These are phyloP conservation scores for Mycena indigotica DNA, from an alignment of 768 basidiomycete species.

Conservation along the genomic window DNA sequence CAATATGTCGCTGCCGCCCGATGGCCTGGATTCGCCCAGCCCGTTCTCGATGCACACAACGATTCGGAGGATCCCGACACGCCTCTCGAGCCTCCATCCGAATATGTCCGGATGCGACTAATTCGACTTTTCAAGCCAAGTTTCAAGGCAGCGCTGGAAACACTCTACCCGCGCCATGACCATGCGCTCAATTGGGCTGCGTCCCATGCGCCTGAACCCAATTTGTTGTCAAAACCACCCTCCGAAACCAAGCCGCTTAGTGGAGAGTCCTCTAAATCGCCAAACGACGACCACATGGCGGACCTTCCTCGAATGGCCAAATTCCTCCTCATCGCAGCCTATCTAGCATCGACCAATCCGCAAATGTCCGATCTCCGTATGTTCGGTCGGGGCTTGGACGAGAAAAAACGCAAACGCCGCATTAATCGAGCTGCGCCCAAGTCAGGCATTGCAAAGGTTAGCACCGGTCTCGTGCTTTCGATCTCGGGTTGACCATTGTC, in stretches of 20 bases:
- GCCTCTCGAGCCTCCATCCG: conserved; percentile 39
- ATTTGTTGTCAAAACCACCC: conserved; percentile 39
- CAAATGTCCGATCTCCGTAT: conserved; percentile 77
- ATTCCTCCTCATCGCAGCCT: conserved; percentile 75
- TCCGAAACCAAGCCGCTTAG: conserved; percentile 19
- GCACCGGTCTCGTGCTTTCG: background rate
- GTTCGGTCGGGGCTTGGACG: conserved; percentile 76
- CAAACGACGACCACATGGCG: conserved; percentile 28
- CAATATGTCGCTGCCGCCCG: conserved; percentile 75
- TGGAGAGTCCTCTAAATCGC: conserved; percentile 26
- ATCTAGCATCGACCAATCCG: conserved; percentile 85
- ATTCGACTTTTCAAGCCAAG: conserved; percentile 63
- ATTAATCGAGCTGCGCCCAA: conserved; percentile 35
- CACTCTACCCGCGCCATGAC: conserved; percentile 67
- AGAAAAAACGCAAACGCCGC: conserved; percentile 59
- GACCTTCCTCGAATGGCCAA: conserved; percentile 68
- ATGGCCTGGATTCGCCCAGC: conserved; percentile 80
- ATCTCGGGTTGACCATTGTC: background rate
- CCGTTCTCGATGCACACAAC: conserved; percentile 56
- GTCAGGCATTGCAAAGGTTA: conserved; percentile 50
- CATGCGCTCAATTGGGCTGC: conserved; percentile 66
- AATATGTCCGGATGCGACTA: conserved; percentile 69
- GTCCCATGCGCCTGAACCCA: conserved; percentile 47
- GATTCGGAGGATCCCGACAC: conserved; percentile 21
- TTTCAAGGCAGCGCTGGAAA: conserved; percentile 61